phyloP scores from a whole-genome alignment of 441 rosid species.

The Raphanus hybrid region DNA sequence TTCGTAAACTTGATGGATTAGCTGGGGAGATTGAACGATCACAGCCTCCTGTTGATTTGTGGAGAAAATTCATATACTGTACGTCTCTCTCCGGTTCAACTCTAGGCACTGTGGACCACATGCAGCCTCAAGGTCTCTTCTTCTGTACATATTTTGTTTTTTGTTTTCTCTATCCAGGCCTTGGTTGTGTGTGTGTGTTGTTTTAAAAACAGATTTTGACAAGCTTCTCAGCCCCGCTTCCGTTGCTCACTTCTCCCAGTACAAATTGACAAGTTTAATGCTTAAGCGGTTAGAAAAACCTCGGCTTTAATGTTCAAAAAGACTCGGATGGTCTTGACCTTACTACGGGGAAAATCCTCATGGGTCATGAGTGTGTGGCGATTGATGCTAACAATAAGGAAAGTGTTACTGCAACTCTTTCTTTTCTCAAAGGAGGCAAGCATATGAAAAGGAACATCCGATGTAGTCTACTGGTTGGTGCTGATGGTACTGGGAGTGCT shows the following conservation, averaged over 20 bases:
- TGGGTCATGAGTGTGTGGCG: constrained; percentile 85
- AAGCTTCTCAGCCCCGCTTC: constrained; percentile 81
- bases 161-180: background rate
- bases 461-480: constrained; percentile 74
- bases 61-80: constrained; percentile 96
- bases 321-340: constrained; percentile 37
- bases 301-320: constrained; percentile 50
- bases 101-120: constrained; percentile 94
- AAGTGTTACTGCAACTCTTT: constrained; percentile 60
- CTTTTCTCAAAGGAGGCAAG: constrained; percentile 59
- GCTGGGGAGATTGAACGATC: constrained; percentile 84
- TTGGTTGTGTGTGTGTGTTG: background rate
- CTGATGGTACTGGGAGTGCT: constrained; percentile 93
- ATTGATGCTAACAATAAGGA: constrained; percentile 50
- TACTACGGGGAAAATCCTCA: constrained; percentile 58
- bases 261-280: constrained; percentile 64
- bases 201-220: constrained; percentile 70
- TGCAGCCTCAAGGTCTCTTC: constrained; percentile 89
- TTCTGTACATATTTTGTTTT: background rate
- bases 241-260: constrained; percentile 94
- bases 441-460: constrained; percentile 53
- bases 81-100: constrained; percentile 85
- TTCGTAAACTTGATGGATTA: constrained; percentile 79
- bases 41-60: constrained; percentile 85
- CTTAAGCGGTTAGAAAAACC: constrained; percentile 71